Conservation (phyloP, 768 basidiomycete species). For the Clitopilus hobsonii region DNA sequence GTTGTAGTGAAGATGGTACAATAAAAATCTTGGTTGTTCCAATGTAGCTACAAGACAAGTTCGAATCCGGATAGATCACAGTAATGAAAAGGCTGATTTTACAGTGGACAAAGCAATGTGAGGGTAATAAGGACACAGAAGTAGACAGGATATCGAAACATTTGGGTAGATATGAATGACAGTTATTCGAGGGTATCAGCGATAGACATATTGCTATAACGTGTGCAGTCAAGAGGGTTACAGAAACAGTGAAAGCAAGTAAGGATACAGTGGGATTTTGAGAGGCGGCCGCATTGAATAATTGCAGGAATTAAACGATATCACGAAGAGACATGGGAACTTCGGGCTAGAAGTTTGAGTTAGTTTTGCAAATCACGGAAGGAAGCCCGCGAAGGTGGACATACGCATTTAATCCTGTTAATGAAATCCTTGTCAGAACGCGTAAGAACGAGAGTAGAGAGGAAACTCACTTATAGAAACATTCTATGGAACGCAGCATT, state of each 20-base stretch:
- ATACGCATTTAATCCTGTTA: conserved; percentile 82
- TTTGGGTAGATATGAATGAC: conserved; percentile 21
- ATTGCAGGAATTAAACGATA: conserved; percentile 59
- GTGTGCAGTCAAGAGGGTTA: background rate
- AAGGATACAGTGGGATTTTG: conserved; percentile 56
- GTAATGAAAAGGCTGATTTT: conserved; percentile 48
- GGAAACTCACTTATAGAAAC: conserved; percentile 82
- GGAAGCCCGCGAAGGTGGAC: conserved; percentile 20
- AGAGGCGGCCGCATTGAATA: conserved; percentile 31
- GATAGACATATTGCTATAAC: conserved; percentile 20
- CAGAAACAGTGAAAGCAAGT: conserved; percentile 24
- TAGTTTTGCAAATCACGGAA: conserved; percentile 13
- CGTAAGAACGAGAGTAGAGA: background rate
- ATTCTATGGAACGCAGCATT: conserved; percentile 97
- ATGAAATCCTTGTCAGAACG: conserved; percentile 12
- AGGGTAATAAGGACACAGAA: background rate
- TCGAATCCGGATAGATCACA: conserved; percentile 38
- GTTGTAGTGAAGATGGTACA: conserved; percentile 91
- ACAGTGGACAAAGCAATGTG: conserved; percentile 51
- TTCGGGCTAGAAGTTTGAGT: conserved; percentile 58
- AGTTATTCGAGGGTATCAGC: conserved; percentile 23
- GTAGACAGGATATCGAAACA: conserved; percentile 35
- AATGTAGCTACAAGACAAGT: conserved; percentile 41
- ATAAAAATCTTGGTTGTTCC: conserved; percentile 71
- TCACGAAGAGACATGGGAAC: conserved; percentile 88